phyloP scores from a whole-genome alignment of 192 early-diverging fungal species.

The Spizellomyces sp. region DNA sequence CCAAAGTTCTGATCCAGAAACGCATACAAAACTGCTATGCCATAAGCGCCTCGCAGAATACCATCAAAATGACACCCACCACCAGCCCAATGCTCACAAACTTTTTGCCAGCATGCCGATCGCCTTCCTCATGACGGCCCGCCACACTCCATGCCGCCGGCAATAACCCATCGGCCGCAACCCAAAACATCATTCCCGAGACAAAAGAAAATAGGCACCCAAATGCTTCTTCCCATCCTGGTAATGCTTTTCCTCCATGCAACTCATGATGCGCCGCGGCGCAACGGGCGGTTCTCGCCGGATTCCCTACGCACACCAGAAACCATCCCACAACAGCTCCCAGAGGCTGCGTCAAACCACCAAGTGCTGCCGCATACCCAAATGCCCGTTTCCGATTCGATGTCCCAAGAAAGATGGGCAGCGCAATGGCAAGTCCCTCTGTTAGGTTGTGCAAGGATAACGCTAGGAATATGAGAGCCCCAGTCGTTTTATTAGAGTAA shows the following conservation, averaged over 20 bases:
- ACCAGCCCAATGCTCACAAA: neutral
- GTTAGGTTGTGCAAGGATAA: slow-evolving; percentile 17
- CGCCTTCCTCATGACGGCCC: slow-evolving; percentile 1
- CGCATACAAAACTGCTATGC: neutral
- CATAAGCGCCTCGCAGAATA: neutral
- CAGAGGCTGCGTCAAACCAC: slow-evolving; percentile 20
- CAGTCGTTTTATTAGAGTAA: slow-evolving; percentile 1
- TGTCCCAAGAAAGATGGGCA: slow-evolving; percentile 5
- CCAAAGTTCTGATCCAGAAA: neutral
- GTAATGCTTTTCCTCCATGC: neutral
- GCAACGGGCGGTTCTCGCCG: neutral
- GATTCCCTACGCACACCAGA: neutral
- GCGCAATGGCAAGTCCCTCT: slow-evolving; percentile 16
- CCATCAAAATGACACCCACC: neutral
- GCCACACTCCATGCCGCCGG: slow-evolving; percentile 17
- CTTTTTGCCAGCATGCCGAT: neutral
- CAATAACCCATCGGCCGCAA: slow-evolving; percentile 18
- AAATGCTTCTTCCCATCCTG: slow-evolving; percentile 10
- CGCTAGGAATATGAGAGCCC: slow-evolving; percentile 9
- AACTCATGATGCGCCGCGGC: too few species aligned
- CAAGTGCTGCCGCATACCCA: neutral
- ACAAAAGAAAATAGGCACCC: slow-evolving; percentile 19
- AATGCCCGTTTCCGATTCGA: neutral
- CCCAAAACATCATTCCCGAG: slow-evolving; percentile 25
- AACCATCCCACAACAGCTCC: slow-evolving; percentile 17